Conservation (phyloP, 352 stramenopile genomes). For the Aphanomyces astaci region DNA sequence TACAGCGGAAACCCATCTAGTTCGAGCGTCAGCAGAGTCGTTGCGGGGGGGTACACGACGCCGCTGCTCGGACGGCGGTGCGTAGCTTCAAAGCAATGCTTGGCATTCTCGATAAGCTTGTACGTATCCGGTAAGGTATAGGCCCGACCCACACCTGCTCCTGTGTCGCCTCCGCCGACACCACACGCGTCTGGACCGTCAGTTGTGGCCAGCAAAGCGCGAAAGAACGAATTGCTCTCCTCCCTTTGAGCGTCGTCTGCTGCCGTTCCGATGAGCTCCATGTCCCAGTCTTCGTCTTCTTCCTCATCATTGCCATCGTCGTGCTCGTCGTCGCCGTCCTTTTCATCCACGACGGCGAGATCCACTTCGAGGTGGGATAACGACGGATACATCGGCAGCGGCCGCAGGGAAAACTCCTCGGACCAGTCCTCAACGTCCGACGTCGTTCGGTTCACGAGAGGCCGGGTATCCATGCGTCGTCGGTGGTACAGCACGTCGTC, state of each 20-base stretch:
- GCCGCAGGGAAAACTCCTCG: constrained; percentile 7
- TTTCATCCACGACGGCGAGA: neutral
- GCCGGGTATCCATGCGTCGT: constrained; percentile 1
- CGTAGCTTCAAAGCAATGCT: neutral
- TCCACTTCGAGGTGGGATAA: neutral
- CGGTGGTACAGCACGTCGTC: too few relatives aligned
- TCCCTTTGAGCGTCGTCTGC: neutral
- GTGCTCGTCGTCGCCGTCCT: neutral
- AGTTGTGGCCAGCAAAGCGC: neutral
- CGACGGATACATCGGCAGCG: neutral
- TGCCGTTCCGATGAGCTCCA: constrained; percentile 1
- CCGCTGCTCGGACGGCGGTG: too few relatives aligned
- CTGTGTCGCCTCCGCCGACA: neutral
- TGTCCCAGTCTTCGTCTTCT: constrained; percentile 18
- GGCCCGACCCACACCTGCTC: neutral
- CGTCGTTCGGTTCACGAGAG: neutral
- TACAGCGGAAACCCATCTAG: constrained; percentile 43
- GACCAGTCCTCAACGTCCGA: constrained; percentile 20
- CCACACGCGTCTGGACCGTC: neutral
- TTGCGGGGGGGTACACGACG: neutral
- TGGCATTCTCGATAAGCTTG: constrained; percentile 5
- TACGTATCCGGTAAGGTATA: neutral
- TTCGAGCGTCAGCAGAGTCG: constrained; percentile 25
- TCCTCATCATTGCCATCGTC: constrained; percentile 7
- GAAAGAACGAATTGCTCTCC: constrained; percentile 24